Base-by-base conservation (phyloP, 192 early-diverging fungal species). In the Backusella sp. region DNA sequence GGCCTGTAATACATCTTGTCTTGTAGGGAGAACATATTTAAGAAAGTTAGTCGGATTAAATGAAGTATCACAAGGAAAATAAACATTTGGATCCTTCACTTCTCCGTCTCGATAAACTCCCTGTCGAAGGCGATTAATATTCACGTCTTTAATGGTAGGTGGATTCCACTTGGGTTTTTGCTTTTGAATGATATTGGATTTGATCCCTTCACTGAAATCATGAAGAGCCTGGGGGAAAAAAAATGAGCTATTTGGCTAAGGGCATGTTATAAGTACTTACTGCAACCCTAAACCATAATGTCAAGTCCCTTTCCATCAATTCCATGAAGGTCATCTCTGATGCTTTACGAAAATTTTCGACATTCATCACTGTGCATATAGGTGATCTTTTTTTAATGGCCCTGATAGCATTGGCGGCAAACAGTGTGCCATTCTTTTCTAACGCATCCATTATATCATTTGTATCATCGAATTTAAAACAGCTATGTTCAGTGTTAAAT, bases 171-270 rank as follows among this genome's bases (percentile, higher is more conserved):
- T 66, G 6, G 96, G 91, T 12, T 46, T 23, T 9, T 23, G 28
- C 76, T 94, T 96, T 75, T 89, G 84, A 42, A 97, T 82, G 71
- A 99, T 81, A 49, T 86, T 80, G 19, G 94, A 90, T 9, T 82
- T 92, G 0, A 98, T 95, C 6, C 98, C 96, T 86, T 96, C 95
- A 42, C 83, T 77, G 80, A 99, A 96, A 79, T 99, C 97, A 68
- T 88, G 90, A 6, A 85, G 88, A 19, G 44, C 42, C 86, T 88
- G n/a, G 69, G 19, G 66, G 28, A 28, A 28, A n/a, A n/a, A n/a
- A 6, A 70, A 53, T 21, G 6, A 75, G 4, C 36, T 2, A 26
- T 21, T 7, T 15, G 6, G 35, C 21, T 34, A 11, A 19, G 32
- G 19, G 1, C 12, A 30, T 11, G 8, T 2, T 12, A 44, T 56